A percentile compares a stretch with the other conserved stretches of the same genome.
Evolutionary conservation across 306 rosid genomes (phyloP).

Genomic region (Echinosophora koreensis): DNA sequence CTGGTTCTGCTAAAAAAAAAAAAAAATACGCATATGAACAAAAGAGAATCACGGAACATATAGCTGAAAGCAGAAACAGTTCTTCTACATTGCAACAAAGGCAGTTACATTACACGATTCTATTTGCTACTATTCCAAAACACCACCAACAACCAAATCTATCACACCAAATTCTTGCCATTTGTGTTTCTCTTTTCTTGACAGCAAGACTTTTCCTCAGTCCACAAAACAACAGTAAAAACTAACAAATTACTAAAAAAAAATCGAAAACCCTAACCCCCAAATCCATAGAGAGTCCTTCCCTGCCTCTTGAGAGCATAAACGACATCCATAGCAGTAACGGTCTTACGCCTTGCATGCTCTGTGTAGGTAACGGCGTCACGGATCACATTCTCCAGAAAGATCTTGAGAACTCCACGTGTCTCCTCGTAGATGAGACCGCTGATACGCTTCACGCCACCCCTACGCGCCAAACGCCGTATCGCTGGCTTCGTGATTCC

Average conservation of each 20-base stretch:
- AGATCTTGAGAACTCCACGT: constrained; percentile 72
- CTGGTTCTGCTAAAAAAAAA: no score
- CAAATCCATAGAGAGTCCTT: constrained; percentile 78
- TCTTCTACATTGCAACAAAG: constrained; percentile 13
- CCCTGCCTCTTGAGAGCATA: constrained; percentile 79
- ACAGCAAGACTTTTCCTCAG: constrained; percentile 66
- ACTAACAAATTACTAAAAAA: not conserved
- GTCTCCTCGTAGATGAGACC: constrained; percentile 80
- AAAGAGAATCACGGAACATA: not conserved
- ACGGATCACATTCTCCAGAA: constrained; percentile 76
- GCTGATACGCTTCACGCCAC: constrained; percentile 78
- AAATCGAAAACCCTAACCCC: constrained; percentile 56
- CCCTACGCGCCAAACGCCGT: constrained; percentile 72
- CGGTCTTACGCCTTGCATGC: constrained; percentile 75
- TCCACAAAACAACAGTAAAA: not conserved
- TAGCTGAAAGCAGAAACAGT: not conserved
- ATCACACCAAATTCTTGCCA: constrained; percentile 25
- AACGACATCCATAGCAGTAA: constrained; percentile 78
- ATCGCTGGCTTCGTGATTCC: constrained; percentile 77
- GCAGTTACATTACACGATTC: constrained; percentile 4
- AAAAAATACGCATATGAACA: no score
- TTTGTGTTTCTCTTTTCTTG: constrained; percentile 57
- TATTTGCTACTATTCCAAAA: not conserved
- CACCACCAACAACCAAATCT: no score
- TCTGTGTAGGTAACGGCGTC: constrained; percentile 79